These are phyloP conservation scores for Aspergillus sp. DNA, from an alignment of 2,329 filamentous ascomycete species.

Conservation along the genomic window DNA sequence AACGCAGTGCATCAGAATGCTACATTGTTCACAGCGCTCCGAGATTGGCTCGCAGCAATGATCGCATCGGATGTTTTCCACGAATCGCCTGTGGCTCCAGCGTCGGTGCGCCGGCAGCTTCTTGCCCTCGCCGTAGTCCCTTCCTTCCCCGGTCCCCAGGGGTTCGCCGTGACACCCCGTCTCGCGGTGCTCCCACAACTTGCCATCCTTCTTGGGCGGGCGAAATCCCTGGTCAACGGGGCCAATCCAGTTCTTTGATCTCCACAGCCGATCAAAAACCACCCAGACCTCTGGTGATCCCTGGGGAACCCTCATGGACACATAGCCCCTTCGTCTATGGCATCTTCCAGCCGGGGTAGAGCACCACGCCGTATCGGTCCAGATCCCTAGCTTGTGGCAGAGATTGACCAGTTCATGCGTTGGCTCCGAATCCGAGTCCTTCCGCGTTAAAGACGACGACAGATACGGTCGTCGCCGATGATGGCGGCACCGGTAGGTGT, in stretches of 20 bases:
- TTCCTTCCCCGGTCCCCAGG: constrained; percentile 50
- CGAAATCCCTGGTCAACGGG: constrained; percentile 32
- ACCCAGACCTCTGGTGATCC: constrained; percentile 61
- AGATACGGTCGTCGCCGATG: constrained; percentile 61
- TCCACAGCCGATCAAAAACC: constrained; percentile 61
- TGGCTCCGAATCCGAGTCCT: constrained; percentile 61
- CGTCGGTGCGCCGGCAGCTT: constrained; percentile 55
- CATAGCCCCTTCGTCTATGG: constrained; percentile 57
- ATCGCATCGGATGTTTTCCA: constrained; percentile 55
- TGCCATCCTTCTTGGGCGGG: constrained; percentile 46
- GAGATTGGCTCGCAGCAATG: constrained; percentile 54
- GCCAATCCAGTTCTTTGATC: constrained; percentile 59
- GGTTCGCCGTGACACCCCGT: constrained; percentile 56
- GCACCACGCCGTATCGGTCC: constrained; percentile 63
- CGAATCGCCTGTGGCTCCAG: constrained; percentile 53
- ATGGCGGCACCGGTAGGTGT: constrained; percentile 63
- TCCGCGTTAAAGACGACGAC: constrained; percentile 53
- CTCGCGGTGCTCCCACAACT: constrained; percentile 58
- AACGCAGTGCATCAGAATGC: constrained; percentile 61
- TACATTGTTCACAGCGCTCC: constrained; percentile 61
- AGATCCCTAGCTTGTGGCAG: constrained; percentile 59
- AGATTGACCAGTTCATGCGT: constrained; percentile 61
- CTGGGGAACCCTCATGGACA: constrained; percentile 54
- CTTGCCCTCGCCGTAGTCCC: constrained; percentile 52
- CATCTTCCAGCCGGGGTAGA: constrained; percentile 58